Evolutionary conservation across 2,329 filamentous ascomycete species (phyloP).

Genomic region (Microdochium trichocladiopsis): DNA sequence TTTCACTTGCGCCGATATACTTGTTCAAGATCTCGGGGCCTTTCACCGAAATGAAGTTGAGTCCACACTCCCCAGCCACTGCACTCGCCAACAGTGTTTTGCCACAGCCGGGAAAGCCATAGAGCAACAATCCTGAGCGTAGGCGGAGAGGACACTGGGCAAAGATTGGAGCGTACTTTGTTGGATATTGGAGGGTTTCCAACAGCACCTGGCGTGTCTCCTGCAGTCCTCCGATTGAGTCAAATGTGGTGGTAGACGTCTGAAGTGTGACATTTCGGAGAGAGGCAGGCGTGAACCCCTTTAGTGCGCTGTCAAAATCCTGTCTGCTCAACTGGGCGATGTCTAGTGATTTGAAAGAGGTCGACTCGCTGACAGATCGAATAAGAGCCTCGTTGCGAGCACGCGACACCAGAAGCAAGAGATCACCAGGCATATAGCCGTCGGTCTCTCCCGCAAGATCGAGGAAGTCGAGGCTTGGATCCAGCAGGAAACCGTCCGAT

Average conservation of each 20-base stretch:
- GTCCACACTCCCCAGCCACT: slow-evolving; percentile 93
- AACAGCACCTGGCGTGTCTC: slow-evolving; percentile 86
- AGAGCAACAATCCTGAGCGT: slow-evolving; percentile 84
- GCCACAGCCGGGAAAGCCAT: slow-evolving; percentile 92
- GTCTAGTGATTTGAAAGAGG: slow-evolving; percentile 36
- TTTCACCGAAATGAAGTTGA: slow-evolving; percentile 98
- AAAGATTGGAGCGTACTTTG: slow-evolving; percentile 96
- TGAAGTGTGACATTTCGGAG: slow-evolving; percentile 92
- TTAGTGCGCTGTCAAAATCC: slow-evolving; percentile 80
- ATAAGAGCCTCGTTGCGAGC: slow-evolving; percentile 91
- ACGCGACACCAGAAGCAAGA: slow-evolving; percentile 76
- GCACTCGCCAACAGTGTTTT: slow-evolving; percentile 94
- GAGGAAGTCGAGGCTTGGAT: slow-evolving; percentile 76
- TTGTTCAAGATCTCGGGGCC: slow-evolving; percentile 98
- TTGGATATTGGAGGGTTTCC: slow-evolving; percentile 94
- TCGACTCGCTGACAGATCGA: slow-evolving; percentile 58
- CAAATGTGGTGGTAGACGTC: slow-evolving; percentile 86
- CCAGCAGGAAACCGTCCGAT: slow-evolving; percentile 62
- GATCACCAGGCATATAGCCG: slow-evolving; percentile 95
- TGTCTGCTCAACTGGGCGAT: slow-evolving; percentile 58
- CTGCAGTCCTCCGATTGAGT: slow-evolving; percentile 80
- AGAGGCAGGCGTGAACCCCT: slow-evolving; percentile 91
- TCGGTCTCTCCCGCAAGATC: slow-evolving; percentile 92
- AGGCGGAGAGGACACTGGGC: slow-evolving; percentile 92
- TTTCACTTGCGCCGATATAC: slow-evolving; percentile 96